Percentiles rank a stretch among this genome's conserved stretches.
phyloP scores from a whole-genome alignment of 495 filamentous ascomycete genomes.

The Hypomontagnella submonticulosa region DNA sequence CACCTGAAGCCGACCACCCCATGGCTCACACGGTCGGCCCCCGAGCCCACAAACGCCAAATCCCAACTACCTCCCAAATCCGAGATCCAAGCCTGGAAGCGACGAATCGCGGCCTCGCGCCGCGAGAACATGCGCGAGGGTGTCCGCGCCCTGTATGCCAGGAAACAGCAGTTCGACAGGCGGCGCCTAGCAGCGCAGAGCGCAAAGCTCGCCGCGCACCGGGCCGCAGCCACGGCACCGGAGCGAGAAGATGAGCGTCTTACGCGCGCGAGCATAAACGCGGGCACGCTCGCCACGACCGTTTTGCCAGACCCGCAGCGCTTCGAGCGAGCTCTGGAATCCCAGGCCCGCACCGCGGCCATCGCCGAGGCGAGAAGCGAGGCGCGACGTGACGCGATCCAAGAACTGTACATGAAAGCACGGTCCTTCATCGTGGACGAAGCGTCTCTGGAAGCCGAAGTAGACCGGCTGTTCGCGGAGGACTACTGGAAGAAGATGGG shows the following conservation, averaged over 20 bases:
- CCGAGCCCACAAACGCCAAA: slow-evolving; percentile 41
- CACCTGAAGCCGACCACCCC: slow-evolving; percentile 44
- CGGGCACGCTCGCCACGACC: slow-evolving; percentile 41
- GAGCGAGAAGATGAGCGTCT: slow-evolving; percentile 58
- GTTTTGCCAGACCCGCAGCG: slow-evolving; percentile 51
- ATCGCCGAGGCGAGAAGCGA: slow-evolving; percentile 46
- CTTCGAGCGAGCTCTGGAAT: slow-evolving; percentile 46
- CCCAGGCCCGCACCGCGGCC: slow-evolving; percentile 39
- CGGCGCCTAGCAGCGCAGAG: slow-evolving; percentile 17
- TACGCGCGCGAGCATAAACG: slow-evolving; percentile 53
- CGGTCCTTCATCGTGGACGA: slow-evolving; percentile 60
- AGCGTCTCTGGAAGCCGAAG: slow-evolving; percentile 50
- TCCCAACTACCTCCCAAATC: slow-evolving; percentile 41
- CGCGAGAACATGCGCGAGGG: slow-evolving; percentile 52
- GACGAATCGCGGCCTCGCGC: slow-evolving; percentile 51
- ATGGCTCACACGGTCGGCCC: slow-evolving; percentile 47
- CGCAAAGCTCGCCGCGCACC: slow-evolving; percentile 36
- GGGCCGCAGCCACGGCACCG: slow-evolving; percentile 47
- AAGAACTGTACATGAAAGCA: slow-evolving; percentile 60
- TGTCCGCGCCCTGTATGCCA: slow-evolving; percentile 52
- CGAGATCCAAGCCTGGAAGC: slow-evolving; percentile 49
- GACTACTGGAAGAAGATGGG: slow-evolving; percentile 43
- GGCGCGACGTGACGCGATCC: slow-evolving; percentile 56
- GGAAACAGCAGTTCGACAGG: slow-evolving; percentile 46
- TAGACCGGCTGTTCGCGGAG: slow-evolving; percentile 51